Evolutionary conservation across 2,329 filamentous ascomycete genomes (phyloP).

Genomic region (Colletotrichum orchidophilum): DNA sequence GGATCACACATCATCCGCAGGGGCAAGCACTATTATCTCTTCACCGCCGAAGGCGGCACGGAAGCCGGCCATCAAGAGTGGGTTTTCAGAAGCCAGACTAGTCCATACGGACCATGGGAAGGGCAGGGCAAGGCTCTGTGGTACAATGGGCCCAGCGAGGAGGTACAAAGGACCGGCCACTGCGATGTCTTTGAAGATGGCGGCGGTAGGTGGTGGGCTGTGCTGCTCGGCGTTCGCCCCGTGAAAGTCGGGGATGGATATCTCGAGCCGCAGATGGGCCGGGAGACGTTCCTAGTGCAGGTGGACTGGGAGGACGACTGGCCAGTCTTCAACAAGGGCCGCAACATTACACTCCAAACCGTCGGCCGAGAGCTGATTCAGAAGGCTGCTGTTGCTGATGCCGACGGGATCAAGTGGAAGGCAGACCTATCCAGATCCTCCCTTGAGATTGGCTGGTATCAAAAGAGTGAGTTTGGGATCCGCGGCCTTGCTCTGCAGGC

Average conservation of each 20-base stretch:
- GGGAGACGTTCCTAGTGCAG: constrained; percentile 59
- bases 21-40: constrained; percentile 48
- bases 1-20: constrained; percentile 51
- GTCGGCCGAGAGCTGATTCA: constrained; percentile 40
- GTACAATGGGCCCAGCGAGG: constrained; percentile 56
- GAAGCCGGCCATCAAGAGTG: constrained; percentile 62
- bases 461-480: constrained; percentile 41
- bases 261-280: constrained; percentile 54
- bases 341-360: constrained; percentile 52
- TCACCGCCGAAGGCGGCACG: constrained; percentile 52
- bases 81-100: constrained; percentile 55
- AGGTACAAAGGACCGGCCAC: constrained; percentile 61
- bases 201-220: constrained; percentile 57
- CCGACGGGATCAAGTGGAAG: constrained; percentile 42
- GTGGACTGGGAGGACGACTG: constrained; percentile 61
- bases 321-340: constrained; percentile 59
- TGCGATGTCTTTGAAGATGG: constrained; percentile 57
- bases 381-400: constrained; percentile 39
- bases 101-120: constrained; percentile 60
- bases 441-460: constrained; percentile 50
- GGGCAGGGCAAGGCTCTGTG: constrained; percentile 54
- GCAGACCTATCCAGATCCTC: constrained; percentile 44
- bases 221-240: constrained; percentile 56
- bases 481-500: background rate
- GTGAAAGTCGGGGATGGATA: constrained; percentile 40